Evolutionary conservation across 2,329 filamentous ascomycete genomes (phyloP).

Genomic region (Huntiella savannae): DNA sequence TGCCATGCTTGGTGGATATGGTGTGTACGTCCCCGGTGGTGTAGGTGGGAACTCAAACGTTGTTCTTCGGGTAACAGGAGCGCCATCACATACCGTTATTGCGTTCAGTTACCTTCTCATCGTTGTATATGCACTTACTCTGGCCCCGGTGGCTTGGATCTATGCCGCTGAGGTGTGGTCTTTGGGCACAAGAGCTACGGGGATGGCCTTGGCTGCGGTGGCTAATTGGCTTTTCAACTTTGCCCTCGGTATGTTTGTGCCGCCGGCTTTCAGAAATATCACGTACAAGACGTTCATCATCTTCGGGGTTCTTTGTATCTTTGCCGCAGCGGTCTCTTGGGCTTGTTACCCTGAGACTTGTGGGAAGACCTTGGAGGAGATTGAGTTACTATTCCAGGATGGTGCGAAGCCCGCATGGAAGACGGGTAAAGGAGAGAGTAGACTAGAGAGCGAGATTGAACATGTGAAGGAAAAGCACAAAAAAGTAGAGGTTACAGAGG

Average conservation of each 20-base stretch:
- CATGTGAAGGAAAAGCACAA: constrained; percentile 13
- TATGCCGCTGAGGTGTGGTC: constrained; percentile 48
- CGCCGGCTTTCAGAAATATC: constrained; percentile 21
- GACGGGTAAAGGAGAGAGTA: constrained; percentile 18
- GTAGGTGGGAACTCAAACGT: constrained; percentile 26
- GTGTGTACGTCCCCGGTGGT: constrained; percentile 22
- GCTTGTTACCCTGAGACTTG: constrained; percentile 24
- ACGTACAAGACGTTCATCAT: constrained; percentile 19
- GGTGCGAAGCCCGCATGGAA: constrained; percentile 21
- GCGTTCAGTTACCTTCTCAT: constrained; percentile 46
- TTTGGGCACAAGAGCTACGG: constrained; percentile 38
- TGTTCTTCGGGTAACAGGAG: constrained; percentile 29
- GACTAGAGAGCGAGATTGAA: constrained; percentile 16
- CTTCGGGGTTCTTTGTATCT: constrained; percentile 24
- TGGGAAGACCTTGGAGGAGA: constrained; percentile 24
- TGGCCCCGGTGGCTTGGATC: constrained; percentile 45
- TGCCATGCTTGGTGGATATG: constrained; percentile 30
- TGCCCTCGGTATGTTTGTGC: constrained; percentile 22
- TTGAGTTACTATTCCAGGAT: constrained; percentile 20
- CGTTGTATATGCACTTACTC: constrained; percentile 42
- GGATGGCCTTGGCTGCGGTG: constrained; percentile 36
- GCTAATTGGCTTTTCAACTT: constrained; percentile 26
- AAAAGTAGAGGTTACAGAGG: constrained; percentile 8
- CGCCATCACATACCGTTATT: constrained; percentile 41
- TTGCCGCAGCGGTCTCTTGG: constrained; percentile 24